phyloP scores from a whole-genome alignment of 139 green algal genomes.

The Diplosphaera chodatii region DNA sequence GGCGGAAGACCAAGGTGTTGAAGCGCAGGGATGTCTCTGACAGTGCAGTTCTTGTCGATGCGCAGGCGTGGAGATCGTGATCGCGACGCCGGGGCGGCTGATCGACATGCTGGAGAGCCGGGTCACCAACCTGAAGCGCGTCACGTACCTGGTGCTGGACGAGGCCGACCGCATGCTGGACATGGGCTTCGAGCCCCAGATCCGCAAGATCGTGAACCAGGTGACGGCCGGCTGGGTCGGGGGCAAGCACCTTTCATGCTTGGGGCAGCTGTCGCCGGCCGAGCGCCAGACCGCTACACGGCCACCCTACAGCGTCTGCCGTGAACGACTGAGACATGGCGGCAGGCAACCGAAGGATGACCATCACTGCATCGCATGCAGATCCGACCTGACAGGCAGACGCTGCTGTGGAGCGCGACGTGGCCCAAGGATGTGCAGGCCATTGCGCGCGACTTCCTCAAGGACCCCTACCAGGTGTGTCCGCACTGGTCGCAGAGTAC shows the following conservation, averaged over 20 bases:
- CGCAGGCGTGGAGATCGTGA: slow-evolving; percentile 79
- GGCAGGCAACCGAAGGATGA: too few relatives aligned
- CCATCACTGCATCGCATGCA: slow-evolving; percentile 28
- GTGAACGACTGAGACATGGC: too few relatives aligned
- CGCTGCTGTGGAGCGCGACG: slow-evolving; percentile 91
- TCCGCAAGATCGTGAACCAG: slow-evolving; percentile 54
- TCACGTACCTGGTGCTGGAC: slow-evolving; percentile 90
- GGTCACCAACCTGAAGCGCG: slow-evolving; percentile 61
- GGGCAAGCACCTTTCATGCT: too few relatives aligned
- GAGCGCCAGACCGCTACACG: too few relatives aligned
- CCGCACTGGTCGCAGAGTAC: too few relatives aligned
- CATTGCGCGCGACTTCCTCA: slow-evolving; percentile 79
- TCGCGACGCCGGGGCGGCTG: slow-evolving; percentile 83
- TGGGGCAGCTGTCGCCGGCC: too few relatives aligned
- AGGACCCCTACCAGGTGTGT: slow-evolving; percentile 74
- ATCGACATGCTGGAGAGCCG: slow-evolving; percentile 80
- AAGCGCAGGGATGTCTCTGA: too few relatives aligned
- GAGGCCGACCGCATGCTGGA: slow-evolving; percentile 96
- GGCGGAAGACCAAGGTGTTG: too few relatives aligned
- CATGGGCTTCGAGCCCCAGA: slow-evolving; percentile 91
- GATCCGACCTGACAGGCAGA: slow-evolving; percentile 87
- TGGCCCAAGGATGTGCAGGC: slow-evolving; percentile 88
- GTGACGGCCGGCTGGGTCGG: too few relatives aligned
- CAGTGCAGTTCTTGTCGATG: neutral
- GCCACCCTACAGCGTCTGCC: too few relatives aligned